Evolutionary conservation across 495 filamentous ascomycete species (phyloP), one percentile per base, ranked within the genome.

Genomic region (Aspergillus sclerotioniger): DNA sequence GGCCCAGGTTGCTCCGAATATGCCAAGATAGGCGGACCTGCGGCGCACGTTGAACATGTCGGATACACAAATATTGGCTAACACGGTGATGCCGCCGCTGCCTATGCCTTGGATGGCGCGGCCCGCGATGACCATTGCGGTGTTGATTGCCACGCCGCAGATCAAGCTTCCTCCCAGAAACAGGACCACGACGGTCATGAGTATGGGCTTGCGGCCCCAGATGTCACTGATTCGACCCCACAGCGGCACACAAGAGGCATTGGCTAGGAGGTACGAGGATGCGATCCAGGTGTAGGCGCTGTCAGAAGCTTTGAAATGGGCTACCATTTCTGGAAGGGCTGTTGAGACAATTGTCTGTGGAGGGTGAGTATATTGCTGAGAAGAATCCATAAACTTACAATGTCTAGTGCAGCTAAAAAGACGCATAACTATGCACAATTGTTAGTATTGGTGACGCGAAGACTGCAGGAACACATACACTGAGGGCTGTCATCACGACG

Each of bases 191-290:
- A 89, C 87, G 0, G 84, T 53, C 8, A 96, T 71, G 32, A 95
- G 75, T 50, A 93, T 85, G 3, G 83, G 84, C 66, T 93, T 95
- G 16, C 91, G 84, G 0, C 91, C 91, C 78, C 83, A 94, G 56
- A 96, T 93, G 62, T 95, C 91, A 52, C 81, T 85, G 33, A 91
- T 71, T 63, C 90, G 90, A n/a, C 87, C 89, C 88, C 88, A 92
- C 49, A 84, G 72, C 0, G 89, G 88, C 19, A 82, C 82, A 19
- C 80, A 81, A 3, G 89, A 82, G 0, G 86, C 77, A 62, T 82
- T 84, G 15, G 85, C 84, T 3, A 92, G 81, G 8, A 87, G 73
- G 63, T 86, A 90, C 8, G 84, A 82, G 13, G 80, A 82, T 0
- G 84, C 86, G 62, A 90, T 87, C 88, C 88, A 90, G 33, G 85